Conservation (phyloP, 768 basidiomycete species). For the Nidularia sp. region DNA sequence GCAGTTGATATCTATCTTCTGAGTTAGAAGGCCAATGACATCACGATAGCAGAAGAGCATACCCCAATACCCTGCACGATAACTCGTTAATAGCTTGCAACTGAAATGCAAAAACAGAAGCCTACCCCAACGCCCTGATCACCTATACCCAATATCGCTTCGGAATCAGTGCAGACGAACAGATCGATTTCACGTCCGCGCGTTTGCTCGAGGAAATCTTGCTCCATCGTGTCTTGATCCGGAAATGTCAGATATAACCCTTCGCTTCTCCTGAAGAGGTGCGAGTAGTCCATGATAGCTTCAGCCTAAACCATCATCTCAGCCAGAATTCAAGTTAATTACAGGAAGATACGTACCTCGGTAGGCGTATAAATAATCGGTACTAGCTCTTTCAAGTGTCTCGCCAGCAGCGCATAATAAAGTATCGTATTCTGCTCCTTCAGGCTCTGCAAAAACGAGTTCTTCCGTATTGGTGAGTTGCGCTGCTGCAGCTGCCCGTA, state of each 20-base stretch:
- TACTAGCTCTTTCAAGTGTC: conserved; percentile 59
- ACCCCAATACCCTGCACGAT: conserved; percentile 46
- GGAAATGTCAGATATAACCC: conserved; percentile 70
- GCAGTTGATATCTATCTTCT: conserved; percentile 60
- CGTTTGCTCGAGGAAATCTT: conserved; percentile 68
- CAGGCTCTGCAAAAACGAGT: conserved; percentile 71
- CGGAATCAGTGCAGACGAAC: conserved; percentile 80
- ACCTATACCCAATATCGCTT: conserved; percentile 76
- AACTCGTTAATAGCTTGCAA: background rate
- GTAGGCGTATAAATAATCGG: conserved; percentile 83
- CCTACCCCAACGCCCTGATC: conserved; percentile 64
- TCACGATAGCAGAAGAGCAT: conserved; percentile 8
- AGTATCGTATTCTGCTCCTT: conserved; percentile 81
- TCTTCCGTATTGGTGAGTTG: conserved; percentile 45
- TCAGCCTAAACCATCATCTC: conserved; percentile 47
- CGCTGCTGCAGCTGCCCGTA: conserved; percentile 53
- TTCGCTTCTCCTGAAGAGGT: conserved; percentile 75
- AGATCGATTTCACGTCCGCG: conserved; percentile 63
- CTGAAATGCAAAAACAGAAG: background rate
- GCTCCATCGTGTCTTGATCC: conserved; percentile 65
- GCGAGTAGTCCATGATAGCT: conserved; percentile 80
- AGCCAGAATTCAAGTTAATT: background rate
- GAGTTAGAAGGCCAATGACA: background rate
- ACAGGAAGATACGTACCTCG: conserved; percentile 34
- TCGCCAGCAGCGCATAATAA: conserved; percentile 64